phyloP scores from a whole-genome alignment of 75 land plant species.

The Selaginella moellendorffii region DNA sequence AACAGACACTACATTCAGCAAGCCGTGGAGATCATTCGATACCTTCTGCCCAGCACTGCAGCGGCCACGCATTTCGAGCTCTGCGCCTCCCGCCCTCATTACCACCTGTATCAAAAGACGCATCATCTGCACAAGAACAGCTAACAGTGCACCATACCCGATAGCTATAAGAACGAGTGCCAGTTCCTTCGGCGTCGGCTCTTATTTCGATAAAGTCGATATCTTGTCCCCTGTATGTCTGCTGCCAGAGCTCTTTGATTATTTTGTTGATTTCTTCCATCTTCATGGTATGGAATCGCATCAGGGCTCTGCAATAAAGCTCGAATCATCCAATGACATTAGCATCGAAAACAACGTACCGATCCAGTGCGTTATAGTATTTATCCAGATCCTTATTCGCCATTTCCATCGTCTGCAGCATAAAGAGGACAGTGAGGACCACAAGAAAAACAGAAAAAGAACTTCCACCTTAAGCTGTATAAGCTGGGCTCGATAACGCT shows the following conservation, averaged over 20 bases:
- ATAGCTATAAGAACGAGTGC: conserved; percentile 89
- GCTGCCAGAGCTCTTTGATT: conserved; percentile 92
- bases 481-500: conserved; percentile 73
- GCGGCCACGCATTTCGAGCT: conserved; percentile 95
- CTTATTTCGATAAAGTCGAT: conserved; percentile 83
- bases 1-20: neutral
- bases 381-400: conserved; percentile 95
- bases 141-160: conserved; percentile 27
- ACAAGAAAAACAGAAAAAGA: neutral
- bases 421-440: neutral
- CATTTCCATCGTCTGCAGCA: conserved; percentile 90
- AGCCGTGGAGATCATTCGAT: neutral
- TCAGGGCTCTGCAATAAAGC: conserved; percentile 52
- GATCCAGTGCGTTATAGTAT: conserved; percentile 92
- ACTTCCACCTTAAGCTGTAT: conserved; percentile 76
- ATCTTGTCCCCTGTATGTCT: conserved; percentile 93
- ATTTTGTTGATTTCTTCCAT: conserved; percentile 99
- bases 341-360: conserved; percentile 21
- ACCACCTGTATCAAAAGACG: conserved; percentile 39
- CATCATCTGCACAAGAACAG: neutral
- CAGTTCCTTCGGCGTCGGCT: conserved; percentile 87
- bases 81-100: conserved; percentile 96
- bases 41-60: conserved; percentile 99
- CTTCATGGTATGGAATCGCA: conserved; percentile 97
- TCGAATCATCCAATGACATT: neutral